Evolutionary conservation across 176 grass and related monocot species (phyloP), one percentile per base, ranked within the genome.

Genomic region (Oryza glumipatula): DNA sequence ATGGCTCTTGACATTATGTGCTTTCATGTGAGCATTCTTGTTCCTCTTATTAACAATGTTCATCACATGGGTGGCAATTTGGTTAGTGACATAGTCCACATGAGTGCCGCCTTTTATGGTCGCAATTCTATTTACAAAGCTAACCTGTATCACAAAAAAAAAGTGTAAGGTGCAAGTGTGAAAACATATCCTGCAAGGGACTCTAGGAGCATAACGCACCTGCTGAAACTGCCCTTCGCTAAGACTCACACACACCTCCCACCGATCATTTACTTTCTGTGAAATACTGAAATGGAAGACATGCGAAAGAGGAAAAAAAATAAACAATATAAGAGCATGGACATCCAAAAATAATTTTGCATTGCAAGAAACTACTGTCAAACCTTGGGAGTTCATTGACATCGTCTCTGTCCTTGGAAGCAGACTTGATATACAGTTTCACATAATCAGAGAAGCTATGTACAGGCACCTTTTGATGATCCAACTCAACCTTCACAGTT

Each of bases 161-260:
- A 21, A 17, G 10, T 45, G 61, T 69, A 63, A 38, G 13, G 64
- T 32, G 30, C 45, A 82, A 79, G 0, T 61, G 38, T 63, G 46
- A 73, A 56, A 73, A 35, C 19, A 77, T 9, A 82, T 33, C 11
- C 6, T 66, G 38, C 17, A 68, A 63, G 3, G 52, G 14, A 23
- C 46, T 15, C n/a, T 8, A 47, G 33, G 48, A 39, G 49, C 6
- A 7, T 48, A 73, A 45, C 23, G 24, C 1, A 60, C 96, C 93
- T 98, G 96, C 77, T 95, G 96, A 80, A 98, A 98, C 67, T 98
- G 96, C 28, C 96, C 96, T 83, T 98, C 96, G 68, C 93, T 98
- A 78, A 65, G 77, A 83, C 60, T 77, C 33, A 95, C 88, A 70
- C 85, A 95, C 33, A 98, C 90, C 78, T 98, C 96, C 96, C 96